Evolutionary conservation across 805 yeast genomes (phyloP).

Genomic region (Peterozyma xylosa): DNA sequence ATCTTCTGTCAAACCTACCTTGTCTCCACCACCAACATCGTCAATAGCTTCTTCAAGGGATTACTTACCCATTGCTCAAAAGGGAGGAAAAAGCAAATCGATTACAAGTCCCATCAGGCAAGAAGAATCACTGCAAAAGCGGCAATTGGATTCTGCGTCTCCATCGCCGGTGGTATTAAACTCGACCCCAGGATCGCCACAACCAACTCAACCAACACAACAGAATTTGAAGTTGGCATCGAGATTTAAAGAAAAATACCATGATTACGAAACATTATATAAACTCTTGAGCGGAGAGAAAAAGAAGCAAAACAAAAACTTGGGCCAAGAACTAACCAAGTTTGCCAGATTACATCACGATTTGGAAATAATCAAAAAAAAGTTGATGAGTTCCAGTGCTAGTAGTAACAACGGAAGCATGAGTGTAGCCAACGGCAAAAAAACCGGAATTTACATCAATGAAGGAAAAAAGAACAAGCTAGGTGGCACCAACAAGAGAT

Average conservation of each 20-base stretch:
- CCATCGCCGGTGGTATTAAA: too few relatives aligned
- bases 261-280: constrained; percentile 43
- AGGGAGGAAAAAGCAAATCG: too few relatives aligned
- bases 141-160: too few relatives aligned
- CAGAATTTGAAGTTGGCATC: constrained; percentile 37
- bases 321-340: constrained; percentile 1
- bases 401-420: background rate
- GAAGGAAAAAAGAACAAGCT: background rate
- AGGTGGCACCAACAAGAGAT: too few relatives aligned
- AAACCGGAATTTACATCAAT: background rate
- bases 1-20: constrained; percentile 8
- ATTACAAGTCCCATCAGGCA: too few relatives aligned
- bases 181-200: too few relatives aligned
- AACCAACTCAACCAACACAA: constrained; percentile 8
- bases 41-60: constrained; percentile 15
- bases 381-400: background rate
- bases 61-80: background rate
- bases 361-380: background rate
- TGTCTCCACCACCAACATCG: constrained; percentile 16
- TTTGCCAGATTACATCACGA: constrained; percentile 6
- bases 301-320: background rate
- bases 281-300: constrained; percentile 11
- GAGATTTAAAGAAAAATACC: constrained; percentile 38
- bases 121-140: too few relatives aligned
- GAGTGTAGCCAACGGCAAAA: background rate